Evolutionary conservation across 768 basidiomycete genomes (phyloP).

Genomic region (Psilocybe cubensis): DNA sequence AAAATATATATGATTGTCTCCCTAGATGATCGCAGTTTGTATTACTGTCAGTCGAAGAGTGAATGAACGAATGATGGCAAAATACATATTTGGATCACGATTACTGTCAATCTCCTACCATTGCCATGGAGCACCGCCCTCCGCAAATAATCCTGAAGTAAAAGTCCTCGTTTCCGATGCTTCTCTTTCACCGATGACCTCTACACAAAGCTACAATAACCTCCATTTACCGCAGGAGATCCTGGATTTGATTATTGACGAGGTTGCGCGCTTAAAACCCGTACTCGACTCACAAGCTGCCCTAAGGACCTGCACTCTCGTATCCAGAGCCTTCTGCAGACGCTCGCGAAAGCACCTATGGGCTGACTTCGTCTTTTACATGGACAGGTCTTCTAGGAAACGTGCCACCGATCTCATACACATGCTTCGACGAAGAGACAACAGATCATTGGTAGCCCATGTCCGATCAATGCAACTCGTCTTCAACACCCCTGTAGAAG

Average conservation of each 20-base stretch:
- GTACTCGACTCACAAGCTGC: neutral
- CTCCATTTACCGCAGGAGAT: conserved; percentile 9
- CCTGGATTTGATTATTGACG: conserved; percentile 9
- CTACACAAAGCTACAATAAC: neutral
- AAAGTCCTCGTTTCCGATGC: neutral
- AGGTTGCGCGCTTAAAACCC: conserved; percentile 3
- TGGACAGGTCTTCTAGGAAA: neutral
- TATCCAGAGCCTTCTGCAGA: conserved; percentile 1
- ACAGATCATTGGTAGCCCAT: neutral
- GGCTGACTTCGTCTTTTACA: neutral
- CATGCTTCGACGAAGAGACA: neutral
- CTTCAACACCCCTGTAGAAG: neutral
- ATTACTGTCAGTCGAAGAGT: too few relatives aligned
- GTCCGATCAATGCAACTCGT: neutral
- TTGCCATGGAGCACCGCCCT: neutral
- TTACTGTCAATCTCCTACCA: neutral
- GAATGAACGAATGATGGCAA: neutral
- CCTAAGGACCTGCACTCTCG: conserved; percentile 3
- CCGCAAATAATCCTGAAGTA: neutral
- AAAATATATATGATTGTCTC: too few relatives aligned
- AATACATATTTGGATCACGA: neutral
- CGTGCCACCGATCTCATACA: neutral
- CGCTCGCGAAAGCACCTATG: neutral
- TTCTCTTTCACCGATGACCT: neutral
- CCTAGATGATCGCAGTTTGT: too few relatives aligned